A percentile compares a stretch with the other conserved stretches of the same genome.
Evolutionary conservation across 176 grass and related monocot genomes (phyloP).

Genomic region (Saccharum officinarum): DNA sequence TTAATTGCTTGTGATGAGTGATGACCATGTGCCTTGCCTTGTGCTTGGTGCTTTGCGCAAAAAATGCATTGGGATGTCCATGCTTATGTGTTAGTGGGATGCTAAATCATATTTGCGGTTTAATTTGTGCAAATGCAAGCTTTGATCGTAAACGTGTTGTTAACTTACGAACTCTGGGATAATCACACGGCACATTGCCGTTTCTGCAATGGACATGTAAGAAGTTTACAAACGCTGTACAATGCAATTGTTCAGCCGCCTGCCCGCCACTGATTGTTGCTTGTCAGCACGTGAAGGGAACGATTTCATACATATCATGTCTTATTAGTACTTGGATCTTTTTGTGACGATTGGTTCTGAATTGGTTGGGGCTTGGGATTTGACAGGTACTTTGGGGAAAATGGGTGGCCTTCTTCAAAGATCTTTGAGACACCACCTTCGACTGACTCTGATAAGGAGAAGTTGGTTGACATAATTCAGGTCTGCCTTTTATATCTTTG

Average conservation of each 20-base stretch:
- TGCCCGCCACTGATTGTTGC: background rate
- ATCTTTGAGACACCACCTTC: conserved; percentile 72
- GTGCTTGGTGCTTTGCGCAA: background rate
- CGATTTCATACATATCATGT: background rate
- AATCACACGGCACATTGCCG: background rate
- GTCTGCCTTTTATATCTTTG: conserved; percentile 28
- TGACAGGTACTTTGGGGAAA: conserved; percentile 82
- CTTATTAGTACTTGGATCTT: background rate
- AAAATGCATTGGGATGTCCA: background rate
- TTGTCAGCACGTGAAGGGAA: background rate
- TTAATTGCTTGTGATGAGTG: background rate
- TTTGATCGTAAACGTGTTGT: background rate
- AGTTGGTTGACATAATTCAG: conserved; percentile 87
- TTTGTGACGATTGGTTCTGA: conserved; percentile 29
- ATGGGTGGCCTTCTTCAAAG: conserved; percentile 92
- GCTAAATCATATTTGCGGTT: background rate
- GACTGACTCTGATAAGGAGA: conserved; percentile 69
- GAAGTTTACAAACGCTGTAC: background rate
- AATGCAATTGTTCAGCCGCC: background rate
- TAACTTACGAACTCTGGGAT: background rate
- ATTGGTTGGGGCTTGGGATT: conserved; percentile 15
- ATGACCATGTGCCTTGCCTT: background rate
- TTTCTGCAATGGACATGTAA: background rate
- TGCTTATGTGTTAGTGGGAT: background rate
- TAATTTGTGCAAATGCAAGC: background rate